A percentile compares a stretch with the other conserved stretches of the same genome.
These are phyloP conservation scores for Antitrichia curtipendula DNA, from an alignment of 225 moss, liverwort and hornwort genomes.

Conservation along the genomic window DNA sequence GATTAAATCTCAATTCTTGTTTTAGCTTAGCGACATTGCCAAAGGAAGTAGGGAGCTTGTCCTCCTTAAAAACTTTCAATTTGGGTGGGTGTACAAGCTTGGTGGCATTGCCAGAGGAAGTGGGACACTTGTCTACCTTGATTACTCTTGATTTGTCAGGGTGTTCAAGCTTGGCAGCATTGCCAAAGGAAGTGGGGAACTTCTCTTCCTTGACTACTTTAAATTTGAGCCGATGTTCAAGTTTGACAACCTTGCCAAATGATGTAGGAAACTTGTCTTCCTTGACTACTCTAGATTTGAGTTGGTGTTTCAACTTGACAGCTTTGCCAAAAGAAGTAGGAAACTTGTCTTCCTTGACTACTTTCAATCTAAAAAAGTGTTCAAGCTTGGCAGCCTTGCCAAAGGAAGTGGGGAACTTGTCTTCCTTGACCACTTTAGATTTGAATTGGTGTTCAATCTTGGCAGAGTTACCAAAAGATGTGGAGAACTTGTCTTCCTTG, in stretches of 20 bases:
- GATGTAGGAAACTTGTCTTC: neutral
- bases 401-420: neutral
- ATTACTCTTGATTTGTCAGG: too few relatives aligned
- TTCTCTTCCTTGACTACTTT: neutral
- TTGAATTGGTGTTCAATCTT: neutral
- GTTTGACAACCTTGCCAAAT: neutral
- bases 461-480: too few relatives aligned
- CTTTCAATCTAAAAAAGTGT: neutral
- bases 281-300: neutral
- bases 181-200: too few relatives aligned
- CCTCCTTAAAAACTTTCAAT: too few relatives aligned
- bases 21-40: neutral
- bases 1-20: neutral
- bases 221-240: rapidly evolving
- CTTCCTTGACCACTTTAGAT: neutral
- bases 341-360: neutral
- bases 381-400: neutral
- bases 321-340: neutral
- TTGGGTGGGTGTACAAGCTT: too few relatives aligned
- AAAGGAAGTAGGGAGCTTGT: too few relatives aligned
- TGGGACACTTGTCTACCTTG: too few relatives aligned
- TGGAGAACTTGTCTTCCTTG: too few relatives aligned
- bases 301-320: rapidly evolving
- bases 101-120: too few relatives aligned
- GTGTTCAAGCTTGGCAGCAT: too few relatives aligned